A percentile compares a stretch with the other conserved stretches of the same genome.
Evolutionary conservation across 164 flowering plant species (phyloP).

Genomic region (Vitis riparia): DNA sequence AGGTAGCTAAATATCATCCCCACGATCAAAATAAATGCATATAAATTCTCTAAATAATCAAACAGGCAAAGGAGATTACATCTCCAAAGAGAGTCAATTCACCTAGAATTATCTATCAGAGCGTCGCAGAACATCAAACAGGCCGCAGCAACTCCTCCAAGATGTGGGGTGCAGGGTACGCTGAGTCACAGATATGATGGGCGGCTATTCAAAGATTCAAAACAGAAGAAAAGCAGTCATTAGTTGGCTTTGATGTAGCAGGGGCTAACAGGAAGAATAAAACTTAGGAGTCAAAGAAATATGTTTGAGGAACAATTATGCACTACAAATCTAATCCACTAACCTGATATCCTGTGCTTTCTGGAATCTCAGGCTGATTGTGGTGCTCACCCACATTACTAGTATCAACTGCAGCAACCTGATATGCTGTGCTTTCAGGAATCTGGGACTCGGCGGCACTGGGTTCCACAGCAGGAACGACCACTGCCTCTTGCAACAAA

Average conservation of each 20-base stretch:
- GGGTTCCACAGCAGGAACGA: not conserved
- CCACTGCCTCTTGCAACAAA: not conserved
- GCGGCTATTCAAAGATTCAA: conserved; percentile 12
- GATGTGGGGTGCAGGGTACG: conserved; percentile 22
- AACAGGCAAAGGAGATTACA: too few relatives aligned
- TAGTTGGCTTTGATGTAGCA: not conserved
- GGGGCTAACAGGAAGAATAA: not conserved
- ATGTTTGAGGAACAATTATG: not conserved
- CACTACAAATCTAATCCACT: not conserved
- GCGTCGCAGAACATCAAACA: conserved; percentile 29
- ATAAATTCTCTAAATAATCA: too few relatives aligned
- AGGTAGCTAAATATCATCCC: too few relatives aligned
- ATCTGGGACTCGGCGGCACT: too few relatives aligned
- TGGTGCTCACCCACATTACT: not conserved
- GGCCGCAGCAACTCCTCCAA: conserved; percentile 41
- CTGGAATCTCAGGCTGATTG: conserved; percentile 8
- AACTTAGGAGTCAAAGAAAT: not conserved
- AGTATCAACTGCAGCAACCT: not conserved
- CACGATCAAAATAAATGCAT: too few relatives aligned
- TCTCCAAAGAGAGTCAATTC: not conserved
- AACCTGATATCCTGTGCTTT: conserved; percentile 18
- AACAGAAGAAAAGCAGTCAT: not conserved
- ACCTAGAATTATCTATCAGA: conserved; percentile 22
- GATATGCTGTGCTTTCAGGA: not conserved
- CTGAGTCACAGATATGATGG: conserved; percentile 18